phyloP scores from a whole-genome alignment of 768 basidiomycete genomes.

The Amanita exitialis region DNA sequence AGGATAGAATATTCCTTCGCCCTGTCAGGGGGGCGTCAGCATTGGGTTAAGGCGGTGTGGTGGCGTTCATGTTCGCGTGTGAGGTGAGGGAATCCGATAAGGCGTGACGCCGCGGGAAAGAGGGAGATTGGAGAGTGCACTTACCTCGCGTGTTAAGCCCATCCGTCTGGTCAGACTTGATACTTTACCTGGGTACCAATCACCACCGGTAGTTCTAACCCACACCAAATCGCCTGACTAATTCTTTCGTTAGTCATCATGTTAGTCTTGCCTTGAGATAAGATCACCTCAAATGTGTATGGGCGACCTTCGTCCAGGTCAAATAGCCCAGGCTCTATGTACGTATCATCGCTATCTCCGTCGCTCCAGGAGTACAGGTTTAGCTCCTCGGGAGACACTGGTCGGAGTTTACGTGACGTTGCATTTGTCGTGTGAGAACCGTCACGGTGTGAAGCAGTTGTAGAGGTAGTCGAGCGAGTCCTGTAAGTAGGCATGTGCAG shows the following conservation, averaged over 20 bases:
- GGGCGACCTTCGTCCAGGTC: constrained; percentile 41
- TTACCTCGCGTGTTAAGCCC: constrained; percentile 38
- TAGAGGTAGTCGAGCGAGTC: constrained; percentile 1
- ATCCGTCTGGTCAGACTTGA: constrained; percentile 31
- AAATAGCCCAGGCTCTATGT: constrained; percentile 21
- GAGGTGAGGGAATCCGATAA: neutral
- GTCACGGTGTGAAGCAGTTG: neutral
- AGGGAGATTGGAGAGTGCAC: constrained; percentile 6
- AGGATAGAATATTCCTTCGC: constrained; percentile 42
- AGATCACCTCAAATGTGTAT: constrained; percentile 42
- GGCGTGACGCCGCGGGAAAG: constrained; percentile 8
- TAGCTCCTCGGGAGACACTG: constrained; percentile 24
- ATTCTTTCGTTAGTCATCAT: constrained; percentile 3
- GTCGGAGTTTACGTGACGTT: constrained; percentile 16
- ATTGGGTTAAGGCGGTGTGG: neutral
- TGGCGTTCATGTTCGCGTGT: neutral
- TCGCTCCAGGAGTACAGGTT: constrained; percentile 22
- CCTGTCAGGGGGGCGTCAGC: constrained; percentile 18
- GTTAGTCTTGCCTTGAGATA: constrained; percentile 3
- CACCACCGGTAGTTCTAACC: constrained; percentile 38
- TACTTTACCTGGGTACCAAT: constrained; percentile 43
- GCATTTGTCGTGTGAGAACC: neutral
- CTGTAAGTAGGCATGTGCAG: neutral
- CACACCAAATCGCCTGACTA: constrained; percentile 42
- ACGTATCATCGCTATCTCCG: constrained; percentile 21